Evolutionary conservation across 2,329 filamentous ascomycete species (phyloP), one percentile per base, ranked within the genome.

Genomic region (Aureobasidium sp.): DNA sequence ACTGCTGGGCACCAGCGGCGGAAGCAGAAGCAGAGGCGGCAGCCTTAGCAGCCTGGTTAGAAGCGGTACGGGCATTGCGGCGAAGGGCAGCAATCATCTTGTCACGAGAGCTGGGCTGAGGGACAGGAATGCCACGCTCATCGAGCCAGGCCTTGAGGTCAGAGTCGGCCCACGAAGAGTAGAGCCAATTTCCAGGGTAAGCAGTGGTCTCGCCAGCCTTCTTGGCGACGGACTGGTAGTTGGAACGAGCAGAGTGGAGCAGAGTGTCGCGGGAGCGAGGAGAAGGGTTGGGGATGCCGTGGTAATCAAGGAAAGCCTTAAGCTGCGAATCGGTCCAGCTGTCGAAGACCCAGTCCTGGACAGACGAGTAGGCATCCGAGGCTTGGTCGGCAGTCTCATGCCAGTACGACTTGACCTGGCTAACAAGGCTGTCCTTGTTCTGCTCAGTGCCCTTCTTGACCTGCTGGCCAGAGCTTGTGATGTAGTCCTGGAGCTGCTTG

Each of bases 161-260:
- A 67, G 92, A 97, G 67, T 96, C 90, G 59, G 89, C 87, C 94
- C 94, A 99, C 8, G 87, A 82, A 64, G 87, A 83, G 73, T 97
- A 99, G 47, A 97, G 79, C 94, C 94, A 97, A 78, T 97, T 86
- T 43, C 94, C 94, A 37, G 94, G 94, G 72, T 97, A 97, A n/a
- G 85, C 78, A 59, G 84, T 78, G 15, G 90, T 88, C 76, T 97
- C 88, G 64, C 90, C 90, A 61, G 81, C 74, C 75, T 86, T 87
- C 75, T 90, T 86, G 17, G 93, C 91, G 63, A 87, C 77, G 1
- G 83, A 77, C 69, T 96, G 89, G 72, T 96, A 97, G 76, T 86
- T 92, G 66, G 88, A 82, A 66, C 93, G 90, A 64, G 87, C 84
- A 69, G 90, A 85, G 69, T 88, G 83, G 67, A 97, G 81, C 50